These are phyloP conservation scores for Mycena metata DNA, from an alignment of 768 basidiomycete genomes.

Conservation along the genomic window DNA sequence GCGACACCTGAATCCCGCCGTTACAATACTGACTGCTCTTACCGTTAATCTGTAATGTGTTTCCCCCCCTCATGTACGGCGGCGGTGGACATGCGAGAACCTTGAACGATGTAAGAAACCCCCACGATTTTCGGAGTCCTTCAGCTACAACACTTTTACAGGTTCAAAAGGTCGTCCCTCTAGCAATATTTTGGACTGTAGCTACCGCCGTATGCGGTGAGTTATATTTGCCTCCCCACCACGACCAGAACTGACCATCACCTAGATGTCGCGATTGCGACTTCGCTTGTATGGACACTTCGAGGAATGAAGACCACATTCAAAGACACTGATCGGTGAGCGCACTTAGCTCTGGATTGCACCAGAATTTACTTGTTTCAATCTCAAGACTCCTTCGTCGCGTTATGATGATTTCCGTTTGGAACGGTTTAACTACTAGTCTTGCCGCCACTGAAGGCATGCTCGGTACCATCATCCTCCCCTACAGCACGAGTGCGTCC, in stretches of 20 bases:
- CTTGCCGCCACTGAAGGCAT: background rate
- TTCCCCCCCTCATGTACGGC: background rate
- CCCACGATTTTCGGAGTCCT: too few relatives aligned
- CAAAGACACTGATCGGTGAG: conserved; percentile 13
- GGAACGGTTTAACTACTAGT: conserved; percentile 13
- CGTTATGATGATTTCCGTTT: conserved; percentile 4
- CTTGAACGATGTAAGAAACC: too few relatives aligned
- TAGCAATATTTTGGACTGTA: conserved; percentile 3
- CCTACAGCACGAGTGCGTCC: conserved; percentile 10
- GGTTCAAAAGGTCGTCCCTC: background rate
- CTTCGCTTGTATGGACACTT: conserved; percentile 15
- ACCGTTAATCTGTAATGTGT: background rate
- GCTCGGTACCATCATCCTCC: background rate
- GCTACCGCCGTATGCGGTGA: background rate
- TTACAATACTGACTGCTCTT: background rate
- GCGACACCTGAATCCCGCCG: too few relatives aligned
- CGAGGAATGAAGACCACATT: too few relatives aligned
- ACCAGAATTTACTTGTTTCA: background rate
- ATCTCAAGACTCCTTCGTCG: conserved; percentile 18
- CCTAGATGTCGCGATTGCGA: conserved; percentile 21
- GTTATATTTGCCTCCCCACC: background rate
- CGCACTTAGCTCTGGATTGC: too few relatives aligned
- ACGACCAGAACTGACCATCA: background rate
- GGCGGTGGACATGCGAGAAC: background rate
- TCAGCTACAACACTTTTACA: background rate